Base-by-base conservation (phyloP, 75 land plant genomes). In the Isoetes taiwanensis region DNA sequence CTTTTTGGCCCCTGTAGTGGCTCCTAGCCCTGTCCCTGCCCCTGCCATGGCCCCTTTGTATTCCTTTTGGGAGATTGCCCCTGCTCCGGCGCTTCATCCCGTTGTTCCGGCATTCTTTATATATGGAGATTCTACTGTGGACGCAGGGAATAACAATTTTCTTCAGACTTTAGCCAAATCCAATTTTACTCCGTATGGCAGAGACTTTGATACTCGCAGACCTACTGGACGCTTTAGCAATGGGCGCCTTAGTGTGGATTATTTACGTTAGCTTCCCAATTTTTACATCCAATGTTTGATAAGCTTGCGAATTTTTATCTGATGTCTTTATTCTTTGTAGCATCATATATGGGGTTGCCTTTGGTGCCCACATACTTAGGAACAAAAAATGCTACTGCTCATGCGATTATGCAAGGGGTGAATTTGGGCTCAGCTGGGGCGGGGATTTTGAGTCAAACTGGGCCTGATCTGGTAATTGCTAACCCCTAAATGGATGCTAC, bases 341-440 rank as follows among this genome's bases (percentile, higher is more conserved):
- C 83, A 8, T 32, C 69, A 56, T 65, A 57, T 4, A 71, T 86
- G 54, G 84, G 80, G 3, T 67, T 87, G 8, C 94, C 94, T 0
- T 74, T 87, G 24, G 81, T 80, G 11, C 87, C 79, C 0, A 60
- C 84, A 11, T 80, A 63, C 66, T 70, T 83, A 1, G 75, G 79
- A 1, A n/a, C n/a, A n/a, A n/a, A n/a, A n/a, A n/a, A n/a, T n/a
- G n/a, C n/a, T n/a, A n/a, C n/a, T n/a, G 60, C 67, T 38, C 41
- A 30, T 20, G 77, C 77, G 0, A 11, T 12, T 0, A 52, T 71
- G 1, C 77, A 66, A 21, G 94, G 94, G 6, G 72, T 78, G 28
- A 87, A 80, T 70, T 87, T 75, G 59, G 94, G 87, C 12, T 87
- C 87, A 41, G 84, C 94, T 31, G 84, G 77, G 28, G 84, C 81